A percentile compares a stretch with the other conserved stretches of the same genome.
Conservation (phyloP, 306 rosid genomes). For the Cucumis cinereus region DNA sequence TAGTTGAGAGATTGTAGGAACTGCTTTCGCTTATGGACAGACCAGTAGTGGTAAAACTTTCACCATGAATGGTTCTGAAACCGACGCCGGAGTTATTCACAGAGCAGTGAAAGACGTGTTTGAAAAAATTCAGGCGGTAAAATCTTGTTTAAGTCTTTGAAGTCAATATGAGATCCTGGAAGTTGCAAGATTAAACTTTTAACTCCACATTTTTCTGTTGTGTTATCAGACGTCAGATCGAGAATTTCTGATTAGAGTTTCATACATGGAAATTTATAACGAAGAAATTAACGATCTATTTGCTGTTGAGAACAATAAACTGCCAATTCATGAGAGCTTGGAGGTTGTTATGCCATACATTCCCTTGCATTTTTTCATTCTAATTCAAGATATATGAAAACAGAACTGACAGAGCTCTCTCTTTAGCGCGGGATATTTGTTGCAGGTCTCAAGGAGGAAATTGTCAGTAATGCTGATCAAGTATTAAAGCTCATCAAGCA, state of each 20-base stretch:
- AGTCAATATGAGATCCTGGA: neutral
- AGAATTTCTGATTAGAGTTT: constrained; percentile 81
- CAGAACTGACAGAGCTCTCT: constrained; percentile 11
- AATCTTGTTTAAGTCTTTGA: neutral
- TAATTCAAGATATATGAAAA: neutral
- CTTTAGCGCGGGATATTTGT: constrained; percentile 88
- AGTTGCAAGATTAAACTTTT: constrained; percentile 10
- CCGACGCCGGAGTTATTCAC: constrained; percentile 74
- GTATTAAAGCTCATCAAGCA: constrained; percentile 59
- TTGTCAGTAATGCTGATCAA: constrained; percentile 72
- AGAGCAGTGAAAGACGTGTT: constrained; percentile 67
- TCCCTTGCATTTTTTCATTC: neutral
- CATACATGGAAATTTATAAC: constrained; percentile 92
- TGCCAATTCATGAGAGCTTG: constrained; percentile 93
- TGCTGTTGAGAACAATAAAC: constrained; percentile 68
- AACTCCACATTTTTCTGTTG: neutral
- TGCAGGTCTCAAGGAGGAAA: constrained; percentile 81
- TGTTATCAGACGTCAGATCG: constrained; percentile 48
- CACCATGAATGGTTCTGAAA: constrained; percentile 88
- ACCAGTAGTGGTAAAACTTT: constrained; percentile 99
- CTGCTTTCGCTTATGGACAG: constrained; percentile 97
- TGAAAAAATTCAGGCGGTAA: constrained; percentile 57
- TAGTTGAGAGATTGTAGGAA: constrained; percentile 41
- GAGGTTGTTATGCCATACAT: constrained; percentile 44
- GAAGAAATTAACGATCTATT: constrained; percentile 92